Base-by-base conservation (phyloP, 495 filamentous ascomycete genomes). In the Haplographium delicatum region DNA sequence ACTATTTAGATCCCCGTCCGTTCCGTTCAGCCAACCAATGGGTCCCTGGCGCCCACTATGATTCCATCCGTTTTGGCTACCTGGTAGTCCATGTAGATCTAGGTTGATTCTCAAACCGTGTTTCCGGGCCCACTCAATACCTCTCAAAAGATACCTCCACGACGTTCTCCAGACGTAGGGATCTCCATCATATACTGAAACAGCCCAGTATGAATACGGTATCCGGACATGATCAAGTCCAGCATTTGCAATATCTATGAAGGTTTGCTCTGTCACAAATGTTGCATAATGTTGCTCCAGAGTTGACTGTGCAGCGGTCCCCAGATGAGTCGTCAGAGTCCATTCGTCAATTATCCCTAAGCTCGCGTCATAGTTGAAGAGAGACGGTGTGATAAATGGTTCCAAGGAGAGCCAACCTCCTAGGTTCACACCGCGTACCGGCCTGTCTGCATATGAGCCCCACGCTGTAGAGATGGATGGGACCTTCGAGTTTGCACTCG, bases 201-300 rank as follows among this genome's bases (percentile, higher is more conserved):
- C 82, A 0, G 89, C 89, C 94, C 94, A 99, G 73, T 99, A 99
- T 2, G 86, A 86, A 64, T 85, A 97, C 2, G 84, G 89, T 28
- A 99, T 95, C 41, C 94, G 86, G 8, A 99, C 86, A 65, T 99
- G 93, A 65, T 99, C 94, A 10, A 99, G 81, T 1, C 93, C 94
- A 2, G 94, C 94, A 20, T 82, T 83, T 26, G 75, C 75, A 51
- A 99, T 97, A 24, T 91, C 85, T 19, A 72, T 72, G 63, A 97
- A 94, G 20, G 88, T 89, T 43, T 83, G 70, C 59, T 93, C 87
- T 0, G 76, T 86, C 20, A 96, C 81, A 63, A 96, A 97, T 4
- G 76, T 78, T 2, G 91, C 80, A 64, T 99, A 97, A 66, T 99
- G 94, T 58, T 85, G 78, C 59, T 99, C 94, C 7, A 97, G 72